A percentile compares a stretch with the other conserved stretches of the same genome.
These are phyloP conservation scores for Trichaptum fuscoviolaceum DNA, from an alignment of 768 basidiomycete genomes.

Conservation along the genomic window DNA sequence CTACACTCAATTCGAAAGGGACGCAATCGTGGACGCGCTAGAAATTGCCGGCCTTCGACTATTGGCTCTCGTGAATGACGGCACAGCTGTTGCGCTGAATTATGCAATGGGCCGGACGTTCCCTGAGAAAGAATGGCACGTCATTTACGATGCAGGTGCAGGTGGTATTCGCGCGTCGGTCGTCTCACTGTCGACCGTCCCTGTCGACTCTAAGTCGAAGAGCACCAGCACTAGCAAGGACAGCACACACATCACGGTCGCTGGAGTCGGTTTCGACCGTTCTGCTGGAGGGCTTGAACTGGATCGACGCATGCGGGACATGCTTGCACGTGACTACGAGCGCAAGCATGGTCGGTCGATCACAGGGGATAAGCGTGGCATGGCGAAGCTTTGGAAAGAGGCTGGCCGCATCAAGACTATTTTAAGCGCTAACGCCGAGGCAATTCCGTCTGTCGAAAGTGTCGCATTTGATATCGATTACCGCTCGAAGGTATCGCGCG, in stretches of 20 bases:
- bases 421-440: slow-evolving; percentile 88
- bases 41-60: slow-evolving; percentile 86
- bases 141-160: slow-evolving; percentile 94
- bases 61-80: slow-evolving; percentile 86
- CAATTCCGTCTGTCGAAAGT: slow-evolving; percentile 77
- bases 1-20: slow-evolving; percentile 87
- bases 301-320: slow-evolving; percentile 75
- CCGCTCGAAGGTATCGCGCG: slow-evolving; percentile 67
- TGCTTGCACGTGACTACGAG: slow-evolving; percentile 73
- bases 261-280: slow-evolving; percentile 80
- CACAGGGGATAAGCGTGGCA: slow-evolving; percentile 69
- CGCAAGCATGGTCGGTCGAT: slow-evolving; percentile 64
- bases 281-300: slow-evolving; percentile 76
- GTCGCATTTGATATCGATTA: slow-evolving; percentile 90
- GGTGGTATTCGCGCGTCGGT: slow-evolving; percentile 75
- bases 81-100: slow-evolving; percentile 93
- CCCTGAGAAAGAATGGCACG: slow-evolving; percentile 70
- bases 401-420: slow-evolving; percentile 87
- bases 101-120: slow-evolving; percentile 96
- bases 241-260: slow-evolving; percentile 69
- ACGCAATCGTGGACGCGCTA: slow-evolving; percentile 86
- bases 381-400: slow-evolving; percentile 95
- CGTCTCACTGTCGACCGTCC: slow-evolving; percentile 52
- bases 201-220: slow-evolving; percentile 45
- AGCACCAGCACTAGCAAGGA: slow-evolving; percentile 28